These are phyloP conservation scores for Chlorophyllum brunneum DNA, from an alignment of 768 basidiomycete genomes.

Conservation along the genomic window DNA sequence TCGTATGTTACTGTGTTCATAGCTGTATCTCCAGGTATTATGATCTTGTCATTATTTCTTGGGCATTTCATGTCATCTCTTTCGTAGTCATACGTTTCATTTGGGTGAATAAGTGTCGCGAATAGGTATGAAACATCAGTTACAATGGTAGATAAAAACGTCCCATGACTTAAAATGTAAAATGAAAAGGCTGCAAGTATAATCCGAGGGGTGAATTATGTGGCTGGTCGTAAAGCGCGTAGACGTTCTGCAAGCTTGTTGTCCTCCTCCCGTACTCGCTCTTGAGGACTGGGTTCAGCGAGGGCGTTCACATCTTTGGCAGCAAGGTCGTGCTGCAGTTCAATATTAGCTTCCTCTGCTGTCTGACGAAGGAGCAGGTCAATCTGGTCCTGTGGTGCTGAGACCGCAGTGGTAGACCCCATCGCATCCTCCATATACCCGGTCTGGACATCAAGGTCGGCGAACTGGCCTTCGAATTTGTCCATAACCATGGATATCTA, in stretches of 20 bases:
- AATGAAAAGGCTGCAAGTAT: not conserved
- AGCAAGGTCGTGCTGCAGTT: slow-evolving; percentile 87
- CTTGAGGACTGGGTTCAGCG: slow-evolving; percentile 46
- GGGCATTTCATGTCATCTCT: not conserved
- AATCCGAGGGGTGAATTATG: slow-evolving; percentile 30
- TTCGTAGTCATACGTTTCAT: not conserved
- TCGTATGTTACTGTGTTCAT: not conserved
- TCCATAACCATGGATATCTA: slow-evolving; percentile 99
- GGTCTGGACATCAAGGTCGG: slow-evolving; percentile 97
- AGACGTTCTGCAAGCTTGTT: slow-evolving; percentile 79
- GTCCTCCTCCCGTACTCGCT: slow-evolving; percentile 72
- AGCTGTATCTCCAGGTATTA: slow-evolving; percentile 1
- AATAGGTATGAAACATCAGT: not conserved
- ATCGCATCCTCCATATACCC: slow-evolving; percentile 98
- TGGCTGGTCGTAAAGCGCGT: slow-evolving; percentile 81
- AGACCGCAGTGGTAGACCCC: slow-evolving; percentile 86
- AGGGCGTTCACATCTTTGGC: slow-evolving; percentile 56
- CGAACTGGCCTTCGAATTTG: slow-evolving; percentile 95
- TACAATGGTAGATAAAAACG: not conserved
- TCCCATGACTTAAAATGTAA: no score
- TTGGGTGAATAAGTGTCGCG: not conserved
- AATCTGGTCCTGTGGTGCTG: slow-evolving; percentile 96
- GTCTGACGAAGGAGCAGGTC: slow-evolving; percentile 89
- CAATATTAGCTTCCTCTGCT: slow-evolving; percentile 95
- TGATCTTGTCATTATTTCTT: not conserved